Percentiles rank a stretch among this genome's conserved stretches.
Conservation (phyloP, 257 asterid species). For the Jasminum sambac region DNA sequence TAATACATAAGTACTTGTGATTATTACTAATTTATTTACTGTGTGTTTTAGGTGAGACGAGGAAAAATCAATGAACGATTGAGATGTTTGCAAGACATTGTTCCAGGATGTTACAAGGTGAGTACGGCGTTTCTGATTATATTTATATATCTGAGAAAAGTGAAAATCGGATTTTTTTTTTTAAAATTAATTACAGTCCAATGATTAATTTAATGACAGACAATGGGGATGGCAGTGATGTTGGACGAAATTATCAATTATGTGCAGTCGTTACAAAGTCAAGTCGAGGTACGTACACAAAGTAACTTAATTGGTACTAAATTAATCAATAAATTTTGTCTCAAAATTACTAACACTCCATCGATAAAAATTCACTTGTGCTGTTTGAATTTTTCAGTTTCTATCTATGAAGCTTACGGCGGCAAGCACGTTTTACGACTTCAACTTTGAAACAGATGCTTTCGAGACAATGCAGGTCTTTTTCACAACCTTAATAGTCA, state of each 20-base stretch:
- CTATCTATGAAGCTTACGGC: constrained; percentile 89
- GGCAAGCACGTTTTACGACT: constrained; percentile 61
- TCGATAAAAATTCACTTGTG: neutral
- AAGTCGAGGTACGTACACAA: constrained; percentile 68
- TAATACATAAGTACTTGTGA: neutral
- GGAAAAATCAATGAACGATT: constrained; percentile 82
- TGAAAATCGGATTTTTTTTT: neutral
- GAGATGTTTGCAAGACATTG: constrained; percentile 82
- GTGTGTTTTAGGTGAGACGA: constrained; percentile 69
- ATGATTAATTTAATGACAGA: constrained; percentile 47
- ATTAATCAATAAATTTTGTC: neutral
- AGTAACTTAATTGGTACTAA: neutral
- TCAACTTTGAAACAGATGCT: constrained; percentile 56
- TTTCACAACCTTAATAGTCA: neutral
- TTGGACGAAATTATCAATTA: constrained; percentile 88
- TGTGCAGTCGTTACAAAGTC: constrained; percentile 86
- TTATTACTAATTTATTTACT: neutral
- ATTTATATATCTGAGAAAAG: neutral
- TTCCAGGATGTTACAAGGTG: constrained; percentile 96
- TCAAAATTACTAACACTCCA: neutral
- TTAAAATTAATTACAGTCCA: neutral
- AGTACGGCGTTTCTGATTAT: neutral
- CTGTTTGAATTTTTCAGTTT: constrained; percentile 46
- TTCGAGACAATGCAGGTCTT: constrained; percentile 56
- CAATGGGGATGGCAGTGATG: constrained; percentile 97